phyloP scores from a whole-genome alignment of 148 eudicot genomes.

The Vaccinium darrowii region DNA sequence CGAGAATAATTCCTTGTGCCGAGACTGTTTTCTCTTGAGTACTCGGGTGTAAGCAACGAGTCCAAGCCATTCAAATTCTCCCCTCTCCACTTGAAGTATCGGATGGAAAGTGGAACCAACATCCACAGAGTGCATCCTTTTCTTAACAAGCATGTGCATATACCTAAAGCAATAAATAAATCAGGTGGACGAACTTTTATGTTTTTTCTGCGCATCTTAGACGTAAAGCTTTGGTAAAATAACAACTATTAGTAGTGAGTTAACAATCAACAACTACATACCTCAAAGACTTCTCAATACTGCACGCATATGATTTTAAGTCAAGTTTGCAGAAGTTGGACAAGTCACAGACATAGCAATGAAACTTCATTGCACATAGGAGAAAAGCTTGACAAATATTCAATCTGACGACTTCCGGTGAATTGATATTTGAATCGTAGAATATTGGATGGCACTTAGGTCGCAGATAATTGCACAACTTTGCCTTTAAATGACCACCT shows the following conservation, averaged over 20 bases:
- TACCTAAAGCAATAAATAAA: constrained; percentile 41
- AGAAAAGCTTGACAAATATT: constrained; percentile 79
- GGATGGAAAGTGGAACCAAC: constrained; percentile 28
- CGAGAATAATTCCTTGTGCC: constrained; percentile 45
- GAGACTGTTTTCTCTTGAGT: constrained; percentile 56
- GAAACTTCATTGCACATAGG: constrained; percentile 89
- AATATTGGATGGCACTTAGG: constrained; percentile 87
- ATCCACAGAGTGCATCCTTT: constrained; percentile 42
- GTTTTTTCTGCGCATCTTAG: background rate
- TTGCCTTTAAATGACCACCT: constrained; percentile 44
- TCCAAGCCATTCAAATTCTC: constrained; percentile 78
- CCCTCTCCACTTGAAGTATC: constrained; percentile 36
- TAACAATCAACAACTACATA: constrained; percentile 21
- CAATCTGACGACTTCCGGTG: constrained; percentile 64
- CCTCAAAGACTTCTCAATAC: constrained; percentile 61
- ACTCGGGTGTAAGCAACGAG: constrained; percentile 59
- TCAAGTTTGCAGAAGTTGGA: constrained; percentile 38
- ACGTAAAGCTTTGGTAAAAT: background rate
- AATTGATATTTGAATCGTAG: constrained; percentile 72
- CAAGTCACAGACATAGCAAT: constrained; percentile 58
- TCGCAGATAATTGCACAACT: constrained; percentile 70
- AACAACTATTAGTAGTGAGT: background rate
- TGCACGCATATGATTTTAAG: constrained; percentile 29
- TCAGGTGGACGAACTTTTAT: background rate
- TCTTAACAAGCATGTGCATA: constrained; percentile 60